Evolutionary conservation across 2,329 filamentous ascomycete species (phyloP).

Genomic region (Botryotinia calthae): DNA sequence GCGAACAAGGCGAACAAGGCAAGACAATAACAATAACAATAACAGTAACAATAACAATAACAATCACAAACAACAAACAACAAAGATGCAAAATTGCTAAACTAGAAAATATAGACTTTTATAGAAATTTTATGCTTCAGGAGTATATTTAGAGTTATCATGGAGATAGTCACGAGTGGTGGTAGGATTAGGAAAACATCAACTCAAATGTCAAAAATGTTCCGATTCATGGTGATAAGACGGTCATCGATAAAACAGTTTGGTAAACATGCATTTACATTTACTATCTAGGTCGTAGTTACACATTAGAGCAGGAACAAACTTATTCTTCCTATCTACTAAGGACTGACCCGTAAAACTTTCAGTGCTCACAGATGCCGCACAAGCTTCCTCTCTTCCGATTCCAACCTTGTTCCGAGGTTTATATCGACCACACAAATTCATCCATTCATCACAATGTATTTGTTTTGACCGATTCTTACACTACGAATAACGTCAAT

Average conservation of each 20-base stretch:
- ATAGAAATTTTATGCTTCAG: not conserved
- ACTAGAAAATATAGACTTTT: not conserved
- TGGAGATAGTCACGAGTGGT: not conserved
- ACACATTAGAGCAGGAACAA: not conserved
- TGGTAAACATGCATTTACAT: not conserved
- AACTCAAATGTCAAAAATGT: not conserved
- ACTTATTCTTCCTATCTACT: not conserved
- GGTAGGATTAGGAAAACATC: not conserved
- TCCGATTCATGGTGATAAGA: not conserved
- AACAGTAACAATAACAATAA: too few species aligned
- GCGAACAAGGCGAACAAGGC: not conserved
- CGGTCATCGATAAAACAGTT: not conserved
- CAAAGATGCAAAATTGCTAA: not conserved
- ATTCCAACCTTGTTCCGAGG: not conserved
- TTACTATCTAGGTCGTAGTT: not conserved
- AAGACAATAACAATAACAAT: not conserved
- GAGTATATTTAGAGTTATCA: not conserved
- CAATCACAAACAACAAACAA: too few species aligned
- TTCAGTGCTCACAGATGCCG: not conserved
- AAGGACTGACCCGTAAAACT: not conserved
- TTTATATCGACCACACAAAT: not conserved
- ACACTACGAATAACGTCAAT: not conserved
- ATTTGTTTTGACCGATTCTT: not conserved
- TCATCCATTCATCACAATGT: not conserved
- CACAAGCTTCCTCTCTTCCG: slow-evolving; percentile 1